Conservation (phyloP, 176 grass and related monocot genomes). For the Aechmea fasciata region DNA sequence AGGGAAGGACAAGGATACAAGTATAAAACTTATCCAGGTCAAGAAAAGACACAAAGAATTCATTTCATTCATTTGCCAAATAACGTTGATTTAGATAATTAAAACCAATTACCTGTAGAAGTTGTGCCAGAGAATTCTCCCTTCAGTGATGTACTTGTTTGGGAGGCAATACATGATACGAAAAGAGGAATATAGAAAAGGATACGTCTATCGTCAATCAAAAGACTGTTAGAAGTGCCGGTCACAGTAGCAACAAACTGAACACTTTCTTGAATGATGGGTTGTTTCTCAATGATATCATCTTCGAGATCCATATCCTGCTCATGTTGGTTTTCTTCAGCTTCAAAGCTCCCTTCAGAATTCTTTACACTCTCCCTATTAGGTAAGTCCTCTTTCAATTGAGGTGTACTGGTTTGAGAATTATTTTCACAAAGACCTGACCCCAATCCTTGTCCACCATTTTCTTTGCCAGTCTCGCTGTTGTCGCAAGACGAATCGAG, state of each 20-base stretch:
- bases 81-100: background rate
- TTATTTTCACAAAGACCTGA: slow-evolving; percentile 13
- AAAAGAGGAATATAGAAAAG: slow-evolving; percentile 29
- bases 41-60: background rate
- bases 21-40: background rate
- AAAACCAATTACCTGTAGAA: background rate
- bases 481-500: slow-evolving; percentile 37
- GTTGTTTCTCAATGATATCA: slow-evolving; percentile 38
- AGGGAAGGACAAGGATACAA: slow-evolving; percentile 42
- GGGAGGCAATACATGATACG: slow-evolving; percentile 18
- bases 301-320: slow-evolving; percentile 86
- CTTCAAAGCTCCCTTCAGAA: slow-evolving; percentile 20
- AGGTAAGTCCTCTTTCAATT: slow-evolving; percentile 1
- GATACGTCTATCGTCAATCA: slow-evolving; percentile 63
- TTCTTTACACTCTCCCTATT: background rate
- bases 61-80: background rate
- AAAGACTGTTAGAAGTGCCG: slow-evolving; percentile 14
- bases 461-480: slow-evolving; percentile 4
- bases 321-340: slow-evolving; percentile 33
- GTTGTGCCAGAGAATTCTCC: background rate
- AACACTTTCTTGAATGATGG: slow-evolving; percentile 25
- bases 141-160: background rate
- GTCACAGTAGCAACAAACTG: slow-evolving; percentile 7
- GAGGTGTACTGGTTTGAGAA: background rate
- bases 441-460: slow-evolving; percentile 9